A percentile compares a stretch with the other conserved stretches of the same genome.
Conservation (phyloP, 257 asterid genomes). For the Scutellaria galericulata region DNA sequence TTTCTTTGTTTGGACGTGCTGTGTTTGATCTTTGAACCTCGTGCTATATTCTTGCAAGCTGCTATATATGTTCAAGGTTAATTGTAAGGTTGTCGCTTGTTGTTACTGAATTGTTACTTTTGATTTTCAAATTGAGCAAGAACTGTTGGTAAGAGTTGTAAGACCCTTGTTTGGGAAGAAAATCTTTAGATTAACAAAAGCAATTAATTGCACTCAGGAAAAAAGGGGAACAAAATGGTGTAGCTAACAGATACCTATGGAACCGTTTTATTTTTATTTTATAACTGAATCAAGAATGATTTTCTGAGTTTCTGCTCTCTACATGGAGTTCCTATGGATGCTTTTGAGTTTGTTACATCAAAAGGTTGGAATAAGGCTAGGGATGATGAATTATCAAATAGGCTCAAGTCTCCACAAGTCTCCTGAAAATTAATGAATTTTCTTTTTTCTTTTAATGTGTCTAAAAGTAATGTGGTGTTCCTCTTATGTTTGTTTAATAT, state of each 20-base stretch:
- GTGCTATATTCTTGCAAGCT: too few species aligned
- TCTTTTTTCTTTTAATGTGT: not conserved
- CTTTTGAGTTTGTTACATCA: not conserved
- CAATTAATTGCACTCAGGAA: not conserved
- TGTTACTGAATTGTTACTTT: not conserved
- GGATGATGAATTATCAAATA: not conserved
- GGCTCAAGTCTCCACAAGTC: not conserved
- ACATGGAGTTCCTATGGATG: not conserved
- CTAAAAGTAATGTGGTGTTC: not conserved
- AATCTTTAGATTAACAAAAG: not conserved
- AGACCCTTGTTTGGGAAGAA: not conserved
- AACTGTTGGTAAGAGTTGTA: not conserved
- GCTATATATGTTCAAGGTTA: slow-evolving; percentile 3
- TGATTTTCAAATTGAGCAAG: not conserved
- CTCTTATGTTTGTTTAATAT: not conserved
- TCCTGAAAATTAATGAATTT: not conserved
- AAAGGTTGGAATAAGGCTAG: not conserved
- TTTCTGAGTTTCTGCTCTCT: not conserved
- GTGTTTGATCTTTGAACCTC: too few species aligned
- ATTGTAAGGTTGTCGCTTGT: not conserved
- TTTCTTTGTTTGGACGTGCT: slow-evolving; percentile 36
- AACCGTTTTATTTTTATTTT: not conserved
- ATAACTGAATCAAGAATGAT: not conserved
- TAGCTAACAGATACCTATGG: not conserved
- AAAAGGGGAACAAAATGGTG: not conserved